Base-by-base conservation (phyloP, 257 asterid genomes). In the Avicennia marina region DNA sequence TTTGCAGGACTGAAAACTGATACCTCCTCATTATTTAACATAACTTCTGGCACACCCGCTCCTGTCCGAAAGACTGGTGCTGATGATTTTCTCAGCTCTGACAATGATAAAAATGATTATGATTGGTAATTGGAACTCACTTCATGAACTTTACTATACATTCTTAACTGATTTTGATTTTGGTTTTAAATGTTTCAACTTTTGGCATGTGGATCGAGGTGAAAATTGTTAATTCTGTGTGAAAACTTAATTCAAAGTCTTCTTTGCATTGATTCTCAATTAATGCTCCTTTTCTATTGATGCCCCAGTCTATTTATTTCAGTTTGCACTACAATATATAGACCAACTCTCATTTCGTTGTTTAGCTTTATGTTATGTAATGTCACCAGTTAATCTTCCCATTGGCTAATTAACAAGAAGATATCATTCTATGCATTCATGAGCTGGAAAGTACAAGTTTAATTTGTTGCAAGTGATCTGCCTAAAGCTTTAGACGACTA, bases 51-150 rank as follows among this genome's bases (percentile, higher is more conserved):
- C 32, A 58, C 81, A 62, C 62, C 80, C 15, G 78, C 70, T 21
- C 78, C 89, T 53, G 80, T 45, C 36, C 80, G 88, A 61, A 94
- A 84, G 84, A 75, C 81, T 60, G 96, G 76, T n/a, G 68, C 95
- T 15, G 99, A 86, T 21, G 99, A 94, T 70, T 84, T 94, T 70
- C 95, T 94, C 76, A 84, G 81, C 70, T 83, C 99, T 18, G 99
- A 89, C 69, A 86, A 79, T 61, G 97, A 94, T 73, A 94, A 94
- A 69, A 94, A 94, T 70, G 99, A 94, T 73, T 94, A 89, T 59
- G 96, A 94, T 48, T 94, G 99, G 99, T 94, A 82, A 69, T 53
- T 67, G 47, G 50, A 29, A 40, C 54, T 44, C 31, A 32, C 25
- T 31, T 60, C 17, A 26, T 54, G 64, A 34, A 19, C 36, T 38